phyloP scores from a whole-genome alignment of 176 grass and related monocot species.

The Phoenix dactylifera region DNA sequence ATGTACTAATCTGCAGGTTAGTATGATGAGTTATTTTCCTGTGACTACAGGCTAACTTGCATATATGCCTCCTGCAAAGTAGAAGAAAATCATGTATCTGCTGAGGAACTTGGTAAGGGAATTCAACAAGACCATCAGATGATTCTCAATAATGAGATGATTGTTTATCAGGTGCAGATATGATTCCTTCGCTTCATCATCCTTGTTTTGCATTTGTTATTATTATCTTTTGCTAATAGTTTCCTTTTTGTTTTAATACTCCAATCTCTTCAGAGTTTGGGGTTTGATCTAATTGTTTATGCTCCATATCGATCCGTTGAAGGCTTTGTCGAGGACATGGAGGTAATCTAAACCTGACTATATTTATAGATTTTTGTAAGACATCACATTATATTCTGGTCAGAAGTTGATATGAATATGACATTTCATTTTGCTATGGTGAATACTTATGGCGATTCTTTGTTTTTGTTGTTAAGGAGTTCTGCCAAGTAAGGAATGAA shows the following conservation, averaged over 20 bases:
- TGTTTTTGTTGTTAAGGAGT: constrained; percentile 39
- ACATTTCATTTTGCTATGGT: background rate
- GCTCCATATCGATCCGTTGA: constrained; percentile 77
- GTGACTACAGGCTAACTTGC: constrained; percentile 77
- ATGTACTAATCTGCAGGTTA: too few species aligned
- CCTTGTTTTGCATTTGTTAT: constrained; percentile 1
- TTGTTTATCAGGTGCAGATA: constrained; percentile 63
- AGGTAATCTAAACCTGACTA: constrained; percentile 35
- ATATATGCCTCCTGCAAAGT: constrained; percentile 97
- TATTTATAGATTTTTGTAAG: background rate
- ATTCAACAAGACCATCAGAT: constrained; percentile 90
- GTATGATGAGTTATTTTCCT: constrained; percentile 5
- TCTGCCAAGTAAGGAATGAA: constrained; percentile 51
- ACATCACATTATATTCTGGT: too few species aligned
- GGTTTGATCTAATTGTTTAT: constrained; percentile 91
- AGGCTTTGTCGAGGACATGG: constrained; percentile 78
- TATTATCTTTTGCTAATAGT: background rate
- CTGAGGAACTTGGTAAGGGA: constrained; percentile 95
- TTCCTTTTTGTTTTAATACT: constrained; percentile 20
- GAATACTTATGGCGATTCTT: constrained; percentile 8
- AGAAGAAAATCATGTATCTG: constrained; percentile 98
- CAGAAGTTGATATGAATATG: background rate
- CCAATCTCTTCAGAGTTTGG: constrained; percentile 44
- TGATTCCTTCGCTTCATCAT: constrained; percentile 17
- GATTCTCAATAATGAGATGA: constrained; percentile 91